These are phyloP conservation scores for Leishmania major DNA, from an alignment of 208 protist species.

Conservation along the genomic window DNA sequence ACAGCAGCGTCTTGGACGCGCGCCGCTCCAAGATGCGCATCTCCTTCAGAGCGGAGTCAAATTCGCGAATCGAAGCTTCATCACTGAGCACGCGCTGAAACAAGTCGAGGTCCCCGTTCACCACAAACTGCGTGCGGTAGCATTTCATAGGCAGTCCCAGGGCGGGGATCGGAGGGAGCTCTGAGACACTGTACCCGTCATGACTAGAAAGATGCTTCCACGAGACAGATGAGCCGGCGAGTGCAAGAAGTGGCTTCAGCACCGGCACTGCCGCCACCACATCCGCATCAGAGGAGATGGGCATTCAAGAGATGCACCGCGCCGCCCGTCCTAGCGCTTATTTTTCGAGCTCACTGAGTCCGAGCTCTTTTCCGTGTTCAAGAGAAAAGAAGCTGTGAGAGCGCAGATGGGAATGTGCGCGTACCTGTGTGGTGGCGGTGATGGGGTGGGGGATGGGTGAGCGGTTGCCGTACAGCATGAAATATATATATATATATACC, in stretches of 20 bases:
- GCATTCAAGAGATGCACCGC: not conserved
- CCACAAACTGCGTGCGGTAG: slow-evolving; percentile 33
- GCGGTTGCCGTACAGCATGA: not conserved
- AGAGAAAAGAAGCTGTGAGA: not conserved
- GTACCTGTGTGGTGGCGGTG: not conserved
- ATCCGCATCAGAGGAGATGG: slow-evolving; percentile 17
- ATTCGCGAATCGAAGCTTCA: slow-evolving; percentile 14
- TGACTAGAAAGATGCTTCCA: slow-evolving; percentile 12
- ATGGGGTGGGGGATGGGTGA: not conserved
- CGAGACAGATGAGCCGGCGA: not conserved
- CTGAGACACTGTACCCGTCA: slow-evolving; percentile 16
- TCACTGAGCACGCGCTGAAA: slow-evolving; percentile 19
- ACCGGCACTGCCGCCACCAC: slow-evolving; percentile 18
- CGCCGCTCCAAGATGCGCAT: slow-evolving; percentile 25
- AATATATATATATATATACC: not conserved
- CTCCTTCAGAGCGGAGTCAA: slow-evolving; percentile 32
- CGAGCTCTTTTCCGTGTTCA: not conserved
- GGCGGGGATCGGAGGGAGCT: slow-evolving; percentile 4
- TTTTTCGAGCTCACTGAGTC: not conserved
- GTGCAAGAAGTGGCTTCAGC: slow-evolving; percentile 17
- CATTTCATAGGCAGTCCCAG: slow-evolving; percentile 26
- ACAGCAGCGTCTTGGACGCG: slow-evolving; percentile 23
- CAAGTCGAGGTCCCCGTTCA: slow-evolving; percentile 22
- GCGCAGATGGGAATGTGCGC: no score
- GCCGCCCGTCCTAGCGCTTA: not conserved